Base-by-base conservation (phyloP, 1,284 basidiomycete genomes). In the Cryptococcus maquisensis region DNA sequence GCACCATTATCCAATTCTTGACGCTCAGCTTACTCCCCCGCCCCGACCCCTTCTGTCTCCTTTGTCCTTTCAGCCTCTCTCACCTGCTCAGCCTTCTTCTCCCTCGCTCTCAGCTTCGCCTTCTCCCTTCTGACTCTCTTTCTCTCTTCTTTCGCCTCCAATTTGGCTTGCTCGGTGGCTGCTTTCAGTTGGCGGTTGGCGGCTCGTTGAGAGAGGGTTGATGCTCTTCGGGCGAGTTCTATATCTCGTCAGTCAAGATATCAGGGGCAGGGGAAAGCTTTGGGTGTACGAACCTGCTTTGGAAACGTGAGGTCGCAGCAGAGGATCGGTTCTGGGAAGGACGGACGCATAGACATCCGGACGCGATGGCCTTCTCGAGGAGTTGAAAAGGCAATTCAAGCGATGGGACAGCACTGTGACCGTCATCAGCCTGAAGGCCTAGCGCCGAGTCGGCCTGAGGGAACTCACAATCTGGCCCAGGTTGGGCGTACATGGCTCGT, bases 231-330 rank as follows among this genome's bases (percentile, higher is more conserved):
- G 35, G 52, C 47, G 32, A 45, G 37, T 42, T 61, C 59, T 61
- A 46, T 23, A 36, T n/a, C 20, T 23, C 20, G 16, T 24, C 6
- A 20, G 23, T 7, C 38, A 32, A 24, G 16, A 49, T 18, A 32
- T 13, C 15, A 9, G 28, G 18, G 16, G 18, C n/a, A 10, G 18
- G 9, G 38, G 3, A 23, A 36, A 5, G 18, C n/a, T 35, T 12
- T 20, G 13, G 18, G 21, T n/a, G 8, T 18, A 54, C 60, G 4
- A 35, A 61, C 56, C 57, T 39, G 41, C 40, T 45, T 53, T 44
- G 23, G 60, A 61, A 28, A 58, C 53, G 54, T 61, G 59, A 8
- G 50, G 44, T 35, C 56, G 38, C 4, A 41, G 40, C 4, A 23
- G 36, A 15, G 35, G 40, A 36, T 57, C 49, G 37, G 41, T 47